phyloP scores from a whole-genome alignment of 179 eudicot genomes.

The Heliamphora pulchella region DNA sequence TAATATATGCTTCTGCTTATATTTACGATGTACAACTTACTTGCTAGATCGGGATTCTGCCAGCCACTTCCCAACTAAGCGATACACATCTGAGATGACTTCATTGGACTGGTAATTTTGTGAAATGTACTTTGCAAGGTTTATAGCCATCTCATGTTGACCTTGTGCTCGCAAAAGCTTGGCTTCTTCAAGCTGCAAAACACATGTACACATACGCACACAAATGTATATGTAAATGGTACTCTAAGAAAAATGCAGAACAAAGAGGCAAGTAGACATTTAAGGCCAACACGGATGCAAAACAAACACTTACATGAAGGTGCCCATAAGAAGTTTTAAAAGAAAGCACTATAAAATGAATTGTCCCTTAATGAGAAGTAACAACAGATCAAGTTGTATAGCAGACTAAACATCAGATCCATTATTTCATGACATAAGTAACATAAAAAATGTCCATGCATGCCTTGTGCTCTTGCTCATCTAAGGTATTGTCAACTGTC shows the following conservation, averaged over 20 bases:
- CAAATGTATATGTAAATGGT: not conserved
- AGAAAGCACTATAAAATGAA: not conserved
- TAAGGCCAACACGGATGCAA: not conserved
- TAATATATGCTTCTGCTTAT: not conserved
- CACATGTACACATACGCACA: not conserved
- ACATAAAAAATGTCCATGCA: not conserved
- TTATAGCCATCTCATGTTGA: conserved; percentile 90
- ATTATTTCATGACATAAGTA: not conserved
- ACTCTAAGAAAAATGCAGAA: not conserved
- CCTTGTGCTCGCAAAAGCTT: conserved; percentile 90
- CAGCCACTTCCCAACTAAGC: conserved; percentile 95
- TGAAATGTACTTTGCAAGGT: conserved; percentile 74
- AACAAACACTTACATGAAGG: not conserved
- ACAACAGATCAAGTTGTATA: not conserved
- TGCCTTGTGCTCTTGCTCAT: not conserved
- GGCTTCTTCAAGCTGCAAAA: conserved; percentile 90
- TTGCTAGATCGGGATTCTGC: conserved; percentile 97
- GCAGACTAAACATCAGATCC: not conserved
- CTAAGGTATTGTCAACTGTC: not conserved
- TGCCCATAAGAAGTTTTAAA: not conserved
- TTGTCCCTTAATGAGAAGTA: not conserved
- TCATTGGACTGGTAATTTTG: conserved; percentile 51
- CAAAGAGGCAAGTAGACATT: conserved; percentile 10
- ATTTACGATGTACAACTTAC: conserved; percentile 37
- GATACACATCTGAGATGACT: conserved; percentile 76